Evolutionary conservation across 345 rosid genomes (phyloP), one percentile per base, ranked within the genome.

Genomic region (Gossypium herbaceum): DNA sequence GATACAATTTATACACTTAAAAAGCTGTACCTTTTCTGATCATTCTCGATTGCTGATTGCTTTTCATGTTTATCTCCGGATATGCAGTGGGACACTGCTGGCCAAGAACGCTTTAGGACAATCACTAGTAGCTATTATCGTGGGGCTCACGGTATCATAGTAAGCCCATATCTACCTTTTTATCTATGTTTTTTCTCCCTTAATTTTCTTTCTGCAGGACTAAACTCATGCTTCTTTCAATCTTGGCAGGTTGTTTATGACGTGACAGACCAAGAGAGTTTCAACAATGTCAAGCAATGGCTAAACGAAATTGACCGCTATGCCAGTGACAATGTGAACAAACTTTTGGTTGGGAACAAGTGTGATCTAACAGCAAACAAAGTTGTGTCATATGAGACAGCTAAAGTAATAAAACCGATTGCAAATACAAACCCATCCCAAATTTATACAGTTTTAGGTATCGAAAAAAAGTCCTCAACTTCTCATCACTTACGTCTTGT

Each of bases 81-180:
- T 57, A 45, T 80, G 71, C 74, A 90, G 92, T 90, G 92, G 94
- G 95, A 90, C 79, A 90, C 95, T 77, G 95, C 95, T 51, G 95
- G 95, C 64, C 95, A 90, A 83, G 92, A 90, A 75, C 91, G 95
- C 15, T 90, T 88, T 50, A 78, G 95, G 84, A 90, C 95, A 57
- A 90, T 90, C 72, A 90, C 95, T 13, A 90, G 95, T 82, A 90
- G 95, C 82, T 90, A 90, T 82, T 90, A 90, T 76, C 89, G 92
- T 24, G 94, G 94, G 58, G 94, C 94, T 62, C 94, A 90, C 57
- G 94, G 94, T 59, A 88, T 90, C 72, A 88, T 90, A 61, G 94
- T 88, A 75, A 76, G 89, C 19, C 62, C 47, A 29, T 13, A 58
- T 57, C 25, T 68, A 17, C 7, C 27, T 2, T 50, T 48, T 10